Percentiles rank a stretch among this genome's conserved stretches.
phyloP scores from a whole-genome alignment of 2,329 filamentous ascomycete genomes.

The Colletotrichum spaethianum region DNA sequence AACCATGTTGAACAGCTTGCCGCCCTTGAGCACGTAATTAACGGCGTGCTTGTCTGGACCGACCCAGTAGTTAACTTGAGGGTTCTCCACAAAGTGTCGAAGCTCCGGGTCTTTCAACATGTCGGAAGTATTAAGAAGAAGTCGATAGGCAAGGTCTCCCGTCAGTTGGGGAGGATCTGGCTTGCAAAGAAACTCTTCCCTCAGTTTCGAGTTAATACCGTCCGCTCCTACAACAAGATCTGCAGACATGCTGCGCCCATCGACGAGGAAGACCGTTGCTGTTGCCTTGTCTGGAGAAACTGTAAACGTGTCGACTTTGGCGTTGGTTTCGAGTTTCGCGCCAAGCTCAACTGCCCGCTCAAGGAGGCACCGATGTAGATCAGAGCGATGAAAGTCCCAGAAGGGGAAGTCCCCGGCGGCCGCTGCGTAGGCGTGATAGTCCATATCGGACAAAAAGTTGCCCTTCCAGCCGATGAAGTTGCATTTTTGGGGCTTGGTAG shows the following conservation, averaged over 20 bases:
- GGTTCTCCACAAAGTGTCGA: slow-evolving; percentile 43
- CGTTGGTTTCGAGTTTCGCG: slow-evolving; percentile 24
- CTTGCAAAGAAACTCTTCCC: slow-evolving; percentile 30
- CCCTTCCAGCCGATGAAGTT: slow-evolving; percentile 40
- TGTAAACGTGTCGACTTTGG: slow-evolving; percentile 38
- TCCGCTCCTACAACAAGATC: slow-evolving; percentile 62
- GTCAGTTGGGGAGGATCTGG: slow-evolving; percentile 44
- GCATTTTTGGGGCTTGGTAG: slow-evolving; percentile 38
- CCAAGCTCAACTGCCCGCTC: slow-evolving; percentile 36
- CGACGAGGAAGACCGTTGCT: slow-evolving; percentile 32
- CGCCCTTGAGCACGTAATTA: slow-evolving; percentile 48
- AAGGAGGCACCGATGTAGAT: slow-evolving; percentile 39
- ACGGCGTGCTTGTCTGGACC: slow-evolving; percentile 48
- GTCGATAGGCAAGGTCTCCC: slow-evolving; percentile 49
- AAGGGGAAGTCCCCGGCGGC: slow-evolving; percentile 40
- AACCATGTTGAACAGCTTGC: slow-evolving; percentile 48
- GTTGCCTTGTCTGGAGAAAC: slow-evolving; percentile 18
- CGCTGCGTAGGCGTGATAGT: slow-evolving; percentile 29
- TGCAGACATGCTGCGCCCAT: slow-evolving; percentile 47
- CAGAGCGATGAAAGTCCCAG: slow-evolving; percentile 42
- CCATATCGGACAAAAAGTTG: slow-evolving; percentile 41
- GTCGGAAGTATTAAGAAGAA: slow-evolving; percentile 45
- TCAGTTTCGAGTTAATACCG: slow-evolving; percentile 54
- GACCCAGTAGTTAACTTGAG: slow-evolving; percentile 47
- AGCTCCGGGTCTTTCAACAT: slow-evolving; percentile 46